These are phyloP conservation scores for Naganishia cerealis DNA, from an alignment of 1,284 basidiomycete species.

Conservation along the genomic window DNA sequence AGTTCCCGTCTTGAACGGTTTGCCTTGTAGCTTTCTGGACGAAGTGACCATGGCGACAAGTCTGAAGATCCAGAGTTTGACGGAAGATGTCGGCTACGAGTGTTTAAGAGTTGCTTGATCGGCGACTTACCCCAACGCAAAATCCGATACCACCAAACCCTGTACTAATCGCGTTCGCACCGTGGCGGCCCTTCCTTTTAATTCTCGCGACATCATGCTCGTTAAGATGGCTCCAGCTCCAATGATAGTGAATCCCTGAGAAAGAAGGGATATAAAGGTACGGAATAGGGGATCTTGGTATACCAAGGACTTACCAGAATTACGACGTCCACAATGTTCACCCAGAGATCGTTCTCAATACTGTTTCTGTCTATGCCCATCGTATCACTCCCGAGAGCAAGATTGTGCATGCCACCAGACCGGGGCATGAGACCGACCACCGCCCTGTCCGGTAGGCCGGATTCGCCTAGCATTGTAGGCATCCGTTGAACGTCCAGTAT, in stretches of 20 bases:
- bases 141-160: constrained; percentile 50
- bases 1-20: constrained; percentile 38
- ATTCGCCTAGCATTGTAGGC: background rate
- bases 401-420: constrained; percentile 1
- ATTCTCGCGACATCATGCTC: constrained; percentile 45
- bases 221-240: constrained; percentile 44
- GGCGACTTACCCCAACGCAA: constrained; percentile 46
- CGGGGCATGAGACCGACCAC: background rate
- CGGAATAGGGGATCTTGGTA: background rate
- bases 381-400: constrained; percentile 4
- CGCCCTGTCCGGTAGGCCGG: background rate
- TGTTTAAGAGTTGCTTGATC: background rate
- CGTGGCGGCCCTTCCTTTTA: constrained; percentile 45
- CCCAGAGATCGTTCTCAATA: constrained; percentile 42
- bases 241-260: constrained; percentile 43
- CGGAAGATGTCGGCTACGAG: constrained; percentile 34
- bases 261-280: background rate
- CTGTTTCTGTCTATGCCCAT: constrained; percentile 16
- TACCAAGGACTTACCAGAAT: constrained; percentile 44
- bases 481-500: background rate
- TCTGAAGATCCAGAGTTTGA: constrained; percentile 35
- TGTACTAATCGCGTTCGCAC: constrained; percentile 52
- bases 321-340: constrained; percentile 46
- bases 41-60: constrained; percentile 41
- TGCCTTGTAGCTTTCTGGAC: constrained; percentile 34